A percentile compares a stretch with the other conserved stretches of the same genome.
These are phyloP conservation scores for Trametes cubensis DNA, from an alignment of 768 basidiomycete genomes.

Conservation along the genomic window DNA sequence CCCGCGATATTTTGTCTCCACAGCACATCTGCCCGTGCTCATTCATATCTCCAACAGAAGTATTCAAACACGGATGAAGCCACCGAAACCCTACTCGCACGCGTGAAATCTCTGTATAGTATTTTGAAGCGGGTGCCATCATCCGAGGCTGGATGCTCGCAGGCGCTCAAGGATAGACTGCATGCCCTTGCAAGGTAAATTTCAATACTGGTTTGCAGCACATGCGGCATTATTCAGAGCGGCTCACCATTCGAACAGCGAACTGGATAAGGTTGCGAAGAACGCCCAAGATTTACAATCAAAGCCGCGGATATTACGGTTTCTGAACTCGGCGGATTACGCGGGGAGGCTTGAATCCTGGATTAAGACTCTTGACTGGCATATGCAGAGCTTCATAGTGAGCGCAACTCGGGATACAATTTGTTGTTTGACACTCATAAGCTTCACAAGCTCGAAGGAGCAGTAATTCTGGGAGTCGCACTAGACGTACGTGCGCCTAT, in stretches of 20 bases:
- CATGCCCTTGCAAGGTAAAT: background rate
- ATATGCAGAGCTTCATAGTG: background rate
- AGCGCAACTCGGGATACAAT: background rate
- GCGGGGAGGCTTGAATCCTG: background rate
- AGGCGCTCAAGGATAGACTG: background rate
- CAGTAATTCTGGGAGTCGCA: background rate
- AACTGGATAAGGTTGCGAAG: no score
- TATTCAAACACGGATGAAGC: background rate
- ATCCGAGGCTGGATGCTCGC: background rate
- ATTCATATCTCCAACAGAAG: background rate
- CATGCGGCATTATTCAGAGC: background rate
- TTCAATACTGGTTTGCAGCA: background rate
- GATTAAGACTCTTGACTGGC: background rate
- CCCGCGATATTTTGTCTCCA: no score
- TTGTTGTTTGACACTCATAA: background rate
- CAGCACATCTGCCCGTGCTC: background rate
- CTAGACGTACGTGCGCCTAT: background rate
- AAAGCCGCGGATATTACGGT: no score
- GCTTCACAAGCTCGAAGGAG: background rate
- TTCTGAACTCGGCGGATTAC: background rate
- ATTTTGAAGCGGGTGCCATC: no score
- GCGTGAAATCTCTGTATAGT: background rate
- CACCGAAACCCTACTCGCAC: background rate
- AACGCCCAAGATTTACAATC: no score
- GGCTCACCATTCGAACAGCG: no score